Conservation (phyloP, 768 basidiomycete genomes). For the Clitopilus hobsonii region DNA sequence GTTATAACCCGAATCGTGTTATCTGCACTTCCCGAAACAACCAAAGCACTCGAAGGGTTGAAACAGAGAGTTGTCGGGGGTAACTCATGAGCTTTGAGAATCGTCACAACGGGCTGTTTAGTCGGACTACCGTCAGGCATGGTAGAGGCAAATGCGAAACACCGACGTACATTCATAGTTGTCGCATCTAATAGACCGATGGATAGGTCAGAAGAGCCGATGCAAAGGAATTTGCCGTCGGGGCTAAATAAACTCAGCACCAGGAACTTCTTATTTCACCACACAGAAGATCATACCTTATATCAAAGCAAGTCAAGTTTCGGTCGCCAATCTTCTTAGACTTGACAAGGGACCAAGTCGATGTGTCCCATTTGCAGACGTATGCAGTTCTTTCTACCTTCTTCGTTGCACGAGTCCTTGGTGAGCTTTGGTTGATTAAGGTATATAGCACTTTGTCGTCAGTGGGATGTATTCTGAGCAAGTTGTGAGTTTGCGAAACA, state of each 20-base stretch:
- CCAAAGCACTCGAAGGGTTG: slow-evolving; percentile 73
- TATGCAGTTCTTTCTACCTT: slow-evolving; percentile 54
- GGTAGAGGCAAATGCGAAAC: no score
- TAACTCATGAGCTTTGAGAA: slow-evolving; percentile 93
- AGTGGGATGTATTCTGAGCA: slow-evolving; percentile 50
- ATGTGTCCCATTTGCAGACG: slow-evolving; percentile 68
- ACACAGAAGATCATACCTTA: slow-evolving; percentile 53
- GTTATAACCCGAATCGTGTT: slow-evolving; percentile 76
- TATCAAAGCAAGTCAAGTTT: slow-evolving; percentile 82
- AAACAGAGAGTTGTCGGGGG: slow-evolving; percentile 88
- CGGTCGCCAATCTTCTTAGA: slow-evolving; percentile 72
- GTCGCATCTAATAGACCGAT: slow-evolving; percentile 80
- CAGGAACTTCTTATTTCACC: not conserved
- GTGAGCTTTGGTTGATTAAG: slow-evolving; percentile 62
- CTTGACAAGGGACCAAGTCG: slow-evolving; percentile 62
- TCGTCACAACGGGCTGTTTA: slow-evolving; percentile 84
- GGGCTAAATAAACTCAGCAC: slow-evolving; percentile 38
- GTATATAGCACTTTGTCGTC: slow-evolving; percentile 57
- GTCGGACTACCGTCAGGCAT: no score
- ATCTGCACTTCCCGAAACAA: slow-evolving; percentile 90
- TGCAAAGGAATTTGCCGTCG: slow-evolving; percentile 80
- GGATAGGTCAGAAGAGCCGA: slow-evolving; percentile 82
- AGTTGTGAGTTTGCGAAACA: not conserved
- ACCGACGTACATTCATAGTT: slow-evolving; percentile 62
- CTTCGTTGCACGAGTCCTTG: slow-evolving; percentile 53